Evolutionary conservation across 202 grass and related monocot genomes (phyloP), one percentile per base, ranked within the genome.

Genomic region (Dendrocalamus latiflorus): DNA sequence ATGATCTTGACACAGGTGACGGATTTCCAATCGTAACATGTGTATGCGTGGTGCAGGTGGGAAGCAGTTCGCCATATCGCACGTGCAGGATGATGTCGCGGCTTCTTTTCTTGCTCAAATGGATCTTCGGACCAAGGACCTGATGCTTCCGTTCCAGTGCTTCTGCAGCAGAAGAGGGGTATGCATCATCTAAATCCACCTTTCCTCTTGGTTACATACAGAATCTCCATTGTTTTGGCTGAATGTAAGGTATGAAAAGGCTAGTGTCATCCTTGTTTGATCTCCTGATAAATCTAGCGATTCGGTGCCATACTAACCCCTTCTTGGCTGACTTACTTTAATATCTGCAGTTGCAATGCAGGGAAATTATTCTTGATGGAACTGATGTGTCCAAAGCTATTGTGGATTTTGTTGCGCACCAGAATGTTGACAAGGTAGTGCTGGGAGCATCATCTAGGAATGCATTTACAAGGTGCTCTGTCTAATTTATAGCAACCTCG

Each of bases 81-180:
- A 97, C 36, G 91, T 93, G 44, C 81, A 93, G 79, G 84, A 93
- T 45, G 89, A 93, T 30, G 48, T 93, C 18, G 65, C 81, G 38
- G 72, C 70, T 3, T 28, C 78, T 39, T 75, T 91, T 43, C 75
- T 86, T 43, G 86, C 83, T n/a, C 91, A 91, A 20, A 11, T 88
- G 77, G 89, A 97, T 70, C 77, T 87, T 47, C 89, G 92, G n/a
- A 88, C 87, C 9, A 98, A 91, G 80, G 95, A 98, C 62, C 45
- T 98, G 49, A 48, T 98, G 61, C 77, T 95, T 70, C 95, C 95
- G 13, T 98, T 98, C 45, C 91, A 90, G 24, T 95, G 91, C 62
- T 98, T 98, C 87, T 95, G 95, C 83, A 95, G 70, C 65, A 87
- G 93, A 72, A 91, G 91, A 90, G 89, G 91, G 81, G 95, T 95